phyloP scores from a whole-genome alignment of 2,329 filamentous ascomycete genomes.

The Penicillium nordicum region DNA sequence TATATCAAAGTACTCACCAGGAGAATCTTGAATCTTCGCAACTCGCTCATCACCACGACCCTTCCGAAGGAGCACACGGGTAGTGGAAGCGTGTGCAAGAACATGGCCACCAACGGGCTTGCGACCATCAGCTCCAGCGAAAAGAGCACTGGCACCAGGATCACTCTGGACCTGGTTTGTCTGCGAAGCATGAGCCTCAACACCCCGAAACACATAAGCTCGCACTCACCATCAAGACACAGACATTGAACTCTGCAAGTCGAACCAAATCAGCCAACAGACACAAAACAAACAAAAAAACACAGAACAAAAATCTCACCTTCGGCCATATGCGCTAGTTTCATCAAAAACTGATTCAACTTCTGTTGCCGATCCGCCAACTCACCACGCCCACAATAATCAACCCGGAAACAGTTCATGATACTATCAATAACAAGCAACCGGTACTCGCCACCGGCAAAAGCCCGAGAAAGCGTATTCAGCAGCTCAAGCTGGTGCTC shows the following conservation, averaged over 20 bases:
- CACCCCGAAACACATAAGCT: background rate
- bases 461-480: conserved; percentile 59
- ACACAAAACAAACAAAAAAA: background rate
- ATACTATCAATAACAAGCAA: conserved; percentile 68
- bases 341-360: conserved; percentile 62
- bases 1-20: conserved; percentile 44
- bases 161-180: conserved; percentile 71
- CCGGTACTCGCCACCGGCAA: conserved; percentile 61
- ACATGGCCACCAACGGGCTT: conserved; percentile 67
- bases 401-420: conserved; percentile 66
- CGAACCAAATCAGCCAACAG: conserved; percentile 5
- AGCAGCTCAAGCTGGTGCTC: conserved; percentile 64
- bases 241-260: conserved; percentile 62
- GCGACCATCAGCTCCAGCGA: conserved; percentile 64
- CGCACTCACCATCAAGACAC: conserved; percentile 56
- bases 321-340: conserved; percentile 63
- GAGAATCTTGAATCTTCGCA: conserved; percentile 66
- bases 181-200: conserved; percentile 31
- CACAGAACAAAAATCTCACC: conserved; percentile 34
- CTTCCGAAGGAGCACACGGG: conserved; percentile 63
- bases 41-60: conserved; percentile 67
- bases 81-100: conserved; percentile 66
- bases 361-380: conserved; percentile 67
- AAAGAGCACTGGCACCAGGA: conserved; percentile 64
- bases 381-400: conserved; percentile 65